Evolutionary conservation across 257 asterid genomes (phyloP).

Genomic region (Petrea volubilis): DNA sequence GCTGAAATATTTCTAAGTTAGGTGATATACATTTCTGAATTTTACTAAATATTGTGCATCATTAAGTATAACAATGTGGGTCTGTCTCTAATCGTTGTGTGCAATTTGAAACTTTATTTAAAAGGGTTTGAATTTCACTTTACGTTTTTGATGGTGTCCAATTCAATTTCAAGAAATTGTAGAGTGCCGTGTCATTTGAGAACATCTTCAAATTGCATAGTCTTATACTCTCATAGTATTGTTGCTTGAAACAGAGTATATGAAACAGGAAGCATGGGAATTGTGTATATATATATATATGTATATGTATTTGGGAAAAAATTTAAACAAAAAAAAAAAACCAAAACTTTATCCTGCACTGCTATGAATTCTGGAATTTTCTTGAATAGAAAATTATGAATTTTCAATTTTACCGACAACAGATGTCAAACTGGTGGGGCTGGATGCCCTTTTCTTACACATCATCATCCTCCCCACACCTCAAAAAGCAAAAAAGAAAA

Average conservation of each 20-base stretch:
- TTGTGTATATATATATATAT: background rate
- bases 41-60: background rate
- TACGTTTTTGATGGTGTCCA: background rate
- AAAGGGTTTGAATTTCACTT: background rate
- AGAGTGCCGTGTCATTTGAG: no score
- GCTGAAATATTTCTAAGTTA: background rate
- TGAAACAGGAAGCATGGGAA: conserved; percentile 12
- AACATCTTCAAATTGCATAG: background rate
- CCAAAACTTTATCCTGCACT: background rate
- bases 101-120: no score
- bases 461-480: conserved; percentile 10
- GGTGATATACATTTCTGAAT: background rate
- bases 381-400: background rate
- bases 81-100: background rate
- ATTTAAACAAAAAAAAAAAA: background rate
- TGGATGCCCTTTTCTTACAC: conserved; percentile 30
- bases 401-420: conserved; percentile 38
- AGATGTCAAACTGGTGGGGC: conserved; percentile 28
- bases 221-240: background rate
- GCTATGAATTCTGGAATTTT: background rate
- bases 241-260: background rate
- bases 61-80: background rate
- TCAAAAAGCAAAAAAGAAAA: background rate
- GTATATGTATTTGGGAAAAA: background rate
- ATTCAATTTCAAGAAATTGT: background rate